A percentile compares a stretch with the other conserved stretches of the same genome.
These are phyloP conservation scores for Botrytis deweyae DNA, from an alignment of 2,329 filamentous ascomycete species.

Conservation along the genomic window DNA sequence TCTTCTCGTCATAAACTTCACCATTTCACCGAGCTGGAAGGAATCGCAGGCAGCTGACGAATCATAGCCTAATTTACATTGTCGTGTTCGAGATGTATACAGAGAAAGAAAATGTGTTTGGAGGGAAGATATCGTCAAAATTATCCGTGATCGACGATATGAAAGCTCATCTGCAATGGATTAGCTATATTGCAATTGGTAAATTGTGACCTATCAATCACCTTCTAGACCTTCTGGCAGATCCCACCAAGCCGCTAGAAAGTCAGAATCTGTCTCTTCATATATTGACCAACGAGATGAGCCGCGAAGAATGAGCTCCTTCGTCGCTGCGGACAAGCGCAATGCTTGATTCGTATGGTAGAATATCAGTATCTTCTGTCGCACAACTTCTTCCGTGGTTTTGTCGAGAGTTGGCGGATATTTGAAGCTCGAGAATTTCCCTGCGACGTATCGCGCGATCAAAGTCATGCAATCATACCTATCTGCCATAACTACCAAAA, in stretches of 20 bases:
- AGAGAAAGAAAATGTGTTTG: constrained; percentile 65
- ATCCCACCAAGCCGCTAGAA: constrained; percentile 65
- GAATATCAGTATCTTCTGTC: constrained; percentile 68
- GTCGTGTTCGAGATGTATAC: constrained; percentile 65
- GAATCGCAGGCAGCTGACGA: constrained; percentile 70
- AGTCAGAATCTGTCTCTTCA: constrained; percentile 40
- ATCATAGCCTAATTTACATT: constrained; percentile 75
- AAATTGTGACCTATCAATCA: constrained; percentile 34
- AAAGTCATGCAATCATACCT: constrained; percentile 64
- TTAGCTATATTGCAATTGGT: constrained; percentile 21
- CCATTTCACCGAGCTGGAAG: constrained; percentile 75
- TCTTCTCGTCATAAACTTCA: constrained; percentile 66
- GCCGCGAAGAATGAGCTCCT: constrained; percentile 65
- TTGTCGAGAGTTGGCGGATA: constrained; percentile 51
- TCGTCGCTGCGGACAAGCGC: constrained; percentile 60
- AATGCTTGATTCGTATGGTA: constrained; percentile 62
- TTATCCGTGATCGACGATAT: constrained; percentile 62
- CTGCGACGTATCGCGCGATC: constrained; percentile 54
- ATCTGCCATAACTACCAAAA: constrained; percentile 69
- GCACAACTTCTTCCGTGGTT: constrained; percentile 62
- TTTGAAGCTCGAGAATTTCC: constrained; percentile 49
- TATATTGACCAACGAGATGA: constrained; percentile 47
- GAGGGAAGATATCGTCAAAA: constrained; percentile 68
- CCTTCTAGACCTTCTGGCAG: constrained; percentile 67
- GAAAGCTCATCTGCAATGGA: constrained; percentile 58